Evolutionary conservation across 2,329 filamentous ascomycete genomes (phyloP).

Genomic region (Cercospora berteroae): DNA sequence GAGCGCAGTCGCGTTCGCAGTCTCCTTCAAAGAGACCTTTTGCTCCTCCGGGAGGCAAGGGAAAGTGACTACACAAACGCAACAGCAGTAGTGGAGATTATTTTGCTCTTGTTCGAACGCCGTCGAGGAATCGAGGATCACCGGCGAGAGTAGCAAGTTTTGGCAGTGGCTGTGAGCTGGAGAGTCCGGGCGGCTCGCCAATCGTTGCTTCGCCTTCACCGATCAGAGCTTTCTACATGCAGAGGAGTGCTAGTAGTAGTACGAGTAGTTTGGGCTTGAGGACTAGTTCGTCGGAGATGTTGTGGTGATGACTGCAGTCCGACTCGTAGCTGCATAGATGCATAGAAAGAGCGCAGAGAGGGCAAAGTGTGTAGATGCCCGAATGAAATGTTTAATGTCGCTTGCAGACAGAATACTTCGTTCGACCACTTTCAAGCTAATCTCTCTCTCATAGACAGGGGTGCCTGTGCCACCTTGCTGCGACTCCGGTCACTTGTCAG

Average conservation of each 20-base stretch:
- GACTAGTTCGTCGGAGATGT: not conserved
- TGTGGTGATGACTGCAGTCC: not conserved
- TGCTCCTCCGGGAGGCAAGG: slow-evolving; percentile 7
- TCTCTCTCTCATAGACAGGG: no score
- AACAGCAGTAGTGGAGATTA: slow-evolving; percentile 2
- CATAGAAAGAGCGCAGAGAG: not conserved
- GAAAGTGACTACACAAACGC: slow-evolving; percentile 8
- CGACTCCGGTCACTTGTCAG: not conserved
- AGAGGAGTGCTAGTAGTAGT: slow-evolving; percentile 4
- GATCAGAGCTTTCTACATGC: slow-evolving; percentile 11
- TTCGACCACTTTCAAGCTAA: not conserved
- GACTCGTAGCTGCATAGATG: not conserved
- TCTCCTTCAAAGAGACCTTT: slow-evolving; percentile 10
- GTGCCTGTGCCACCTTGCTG: not conserved
- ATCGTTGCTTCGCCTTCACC: slow-evolving; percentile 1
- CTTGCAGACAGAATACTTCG: not conserved
- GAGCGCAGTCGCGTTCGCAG: slow-evolving; percentile 1
- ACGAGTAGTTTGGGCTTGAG: slow-evolving; percentile 10
- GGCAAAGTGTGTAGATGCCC: not conserved
- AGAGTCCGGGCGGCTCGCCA: slow-evolving; percentile 6
- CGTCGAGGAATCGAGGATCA: not conserved
- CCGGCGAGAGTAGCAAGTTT: not conserved
- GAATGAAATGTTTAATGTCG: not conserved
- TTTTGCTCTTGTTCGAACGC: not conserved
- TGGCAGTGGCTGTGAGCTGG: not conserved